Evolutionary conservation across 345 rosid species (phyloP).

Genomic region (Rhizophora mangle): DNA sequence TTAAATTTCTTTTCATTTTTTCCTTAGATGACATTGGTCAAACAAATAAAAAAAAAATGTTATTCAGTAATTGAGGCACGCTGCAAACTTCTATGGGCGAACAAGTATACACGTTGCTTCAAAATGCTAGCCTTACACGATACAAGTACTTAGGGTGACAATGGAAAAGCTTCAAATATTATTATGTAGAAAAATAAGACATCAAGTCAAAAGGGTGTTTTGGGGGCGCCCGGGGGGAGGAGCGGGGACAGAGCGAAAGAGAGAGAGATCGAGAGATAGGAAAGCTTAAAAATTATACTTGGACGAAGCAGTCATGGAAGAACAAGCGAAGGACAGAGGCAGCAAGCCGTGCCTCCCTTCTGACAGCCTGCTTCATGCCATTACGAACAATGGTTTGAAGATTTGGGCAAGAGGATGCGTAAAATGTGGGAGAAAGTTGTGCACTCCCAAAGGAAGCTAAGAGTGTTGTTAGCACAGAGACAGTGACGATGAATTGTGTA

Average conservation of each 20-base stretch:
- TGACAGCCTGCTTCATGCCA: conserved; percentile 29
- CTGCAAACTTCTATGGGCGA: too few species aligned
- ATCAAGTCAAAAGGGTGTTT: not conserved
- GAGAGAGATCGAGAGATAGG: not conserved
- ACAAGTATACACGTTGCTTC: too few species aligned
- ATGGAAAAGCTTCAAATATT: too few species aligned
- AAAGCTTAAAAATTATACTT: conserved; percentile 14
- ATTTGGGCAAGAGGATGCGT: conserved; percentile 33
- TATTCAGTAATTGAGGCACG: not conserved
- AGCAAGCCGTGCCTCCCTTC: conserved; percentile 29
- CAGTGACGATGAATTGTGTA: not conserved
- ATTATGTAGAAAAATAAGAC: too few species aligned
- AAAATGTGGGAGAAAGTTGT: conserved; percentile 39
- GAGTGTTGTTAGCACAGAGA: not conserved
- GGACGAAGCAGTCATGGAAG: conserved; percentile 55
- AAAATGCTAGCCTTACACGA: too few species aligned
- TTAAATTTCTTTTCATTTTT: too few species aligned
- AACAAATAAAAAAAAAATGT: not conserved
- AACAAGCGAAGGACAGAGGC: conserved; percentile 51
- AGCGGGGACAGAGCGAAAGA: not conserved
- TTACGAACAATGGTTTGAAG: conserved; percentile 27
- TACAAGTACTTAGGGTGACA: too few species aligned
- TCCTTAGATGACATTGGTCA: too few species aligned
- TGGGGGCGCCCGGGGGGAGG: too few species aligned
- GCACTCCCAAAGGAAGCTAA: conserved; percentile 21